phyloP scores from a whole-genome alignment of 1,284 basidiomycete genomes.

The Ceratobasidium sp. region DNA sequence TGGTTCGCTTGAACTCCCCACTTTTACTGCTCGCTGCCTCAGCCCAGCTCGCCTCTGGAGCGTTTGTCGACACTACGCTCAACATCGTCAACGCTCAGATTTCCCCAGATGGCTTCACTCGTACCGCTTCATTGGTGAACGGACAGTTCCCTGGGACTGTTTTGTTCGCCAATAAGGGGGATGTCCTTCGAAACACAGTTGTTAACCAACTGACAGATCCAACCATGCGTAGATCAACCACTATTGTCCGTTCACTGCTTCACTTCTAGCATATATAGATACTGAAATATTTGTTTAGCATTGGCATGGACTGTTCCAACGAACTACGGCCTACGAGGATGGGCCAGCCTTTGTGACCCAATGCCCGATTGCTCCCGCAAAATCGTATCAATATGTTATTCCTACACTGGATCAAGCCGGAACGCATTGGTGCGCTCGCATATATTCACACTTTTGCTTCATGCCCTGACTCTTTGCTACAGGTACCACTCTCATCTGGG shows the following conservation, averaged over 20 bases:
- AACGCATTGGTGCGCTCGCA: constrained; percentile 60
- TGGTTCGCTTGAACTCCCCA: not conserved
- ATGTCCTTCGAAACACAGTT: constrained; percentile 59
- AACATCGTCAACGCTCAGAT: constrained; percentile 59
- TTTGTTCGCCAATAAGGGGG: constrained; percentile 57
- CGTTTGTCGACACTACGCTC: constrained; percentile 45
- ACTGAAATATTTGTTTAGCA: constrained; percentile 53
- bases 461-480: not conserved
- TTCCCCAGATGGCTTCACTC: constrained; percentile 62
- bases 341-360: constrained; percentile 60
- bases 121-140: constrained; percentile 57
- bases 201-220: constrained; percentile 56
- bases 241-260: constrained; percentile 61
- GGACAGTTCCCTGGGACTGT: constrained; percentile 55
- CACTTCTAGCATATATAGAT: constrained; percentile 46
- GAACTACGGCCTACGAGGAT: constrained; percentile 54
- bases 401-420: constrained; percentile 58
- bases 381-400: constrained; percentile 65
- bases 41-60: constrained; percentile 1
- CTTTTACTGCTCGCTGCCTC: constrained; percentile 19
- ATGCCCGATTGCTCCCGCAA: constrained; percentile 66
- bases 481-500: constrained; percentile 50
- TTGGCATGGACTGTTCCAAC: constrained; percentile 56
- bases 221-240: constrained; percentile 58
- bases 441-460: too few species aligned